A percentile compares a stretch with the other conserved stretches of the same genome.
Conservation (phyloP, 306 rosid species). For the Dalbergia oliveri region DNA sequence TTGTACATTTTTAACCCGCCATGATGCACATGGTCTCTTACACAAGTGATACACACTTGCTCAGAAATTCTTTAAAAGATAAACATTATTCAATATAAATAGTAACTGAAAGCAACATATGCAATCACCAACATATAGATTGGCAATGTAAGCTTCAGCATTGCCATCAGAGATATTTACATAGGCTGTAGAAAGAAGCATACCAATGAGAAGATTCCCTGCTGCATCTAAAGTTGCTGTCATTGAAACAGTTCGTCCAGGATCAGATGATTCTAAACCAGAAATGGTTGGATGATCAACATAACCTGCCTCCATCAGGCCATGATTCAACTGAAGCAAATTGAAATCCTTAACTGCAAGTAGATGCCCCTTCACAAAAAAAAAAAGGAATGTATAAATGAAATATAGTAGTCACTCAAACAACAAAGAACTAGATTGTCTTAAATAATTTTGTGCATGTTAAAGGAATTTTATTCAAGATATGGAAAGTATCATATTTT, state of each 20-base stretch:
- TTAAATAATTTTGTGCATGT: constrained; percentile 3
- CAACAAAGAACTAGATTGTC: constrained; percentile 13
- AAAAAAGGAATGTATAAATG: constrained; percentile 19
- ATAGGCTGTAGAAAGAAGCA: constrained; percentile 20
- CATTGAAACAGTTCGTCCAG: constrained; percentile 79
- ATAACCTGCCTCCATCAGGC: constrained; percentile 90
- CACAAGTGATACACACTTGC: background rate
- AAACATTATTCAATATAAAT: background rate
- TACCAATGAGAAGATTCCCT: constrained; percentile 86
- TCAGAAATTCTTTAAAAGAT: constrained; percentile 13
- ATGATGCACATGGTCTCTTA: no score
- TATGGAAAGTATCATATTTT: background rate
- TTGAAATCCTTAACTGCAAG: constrained; percentile 73
- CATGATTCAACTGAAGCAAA: constrained; percentile 77
- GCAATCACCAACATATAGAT: constrained; percentile 4
- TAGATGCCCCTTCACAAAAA: constrained; percentile 82
- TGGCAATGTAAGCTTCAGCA: constrained; percentile 27
- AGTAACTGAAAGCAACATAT: background rate
- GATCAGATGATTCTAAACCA: constrained; percentile 51
- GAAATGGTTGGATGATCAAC: constrained; percentile 62
- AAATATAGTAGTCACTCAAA: constrained; percentile 21
- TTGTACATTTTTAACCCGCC: no score
- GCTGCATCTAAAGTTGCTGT: constrained; percentile 75
- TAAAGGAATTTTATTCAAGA: constrained; percentile 27
- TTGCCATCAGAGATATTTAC: background rate